These are phyloP conservation scores for Lentinula sp. DNA, from an alignment of 768 basidiomycete genomes.

Conservation along the genomic window DNA sequence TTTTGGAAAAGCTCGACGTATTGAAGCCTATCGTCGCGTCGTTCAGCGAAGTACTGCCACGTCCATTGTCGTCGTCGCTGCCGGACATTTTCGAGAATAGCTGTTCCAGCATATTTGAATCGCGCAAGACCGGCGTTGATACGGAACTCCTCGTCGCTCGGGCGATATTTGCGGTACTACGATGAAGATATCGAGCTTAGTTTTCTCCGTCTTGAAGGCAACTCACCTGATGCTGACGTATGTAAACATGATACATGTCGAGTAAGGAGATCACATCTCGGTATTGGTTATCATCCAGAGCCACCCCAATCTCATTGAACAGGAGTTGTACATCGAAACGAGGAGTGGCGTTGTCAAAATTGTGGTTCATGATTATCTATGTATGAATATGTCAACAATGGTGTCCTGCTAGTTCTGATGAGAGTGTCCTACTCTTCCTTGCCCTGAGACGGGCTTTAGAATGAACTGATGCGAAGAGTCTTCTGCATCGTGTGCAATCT, in stretches of 20 bases:
- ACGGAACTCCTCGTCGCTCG: slow-evolving; percentile 52
- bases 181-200: background rate
- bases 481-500: slow-evolving; percentile 43
- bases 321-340: slow-evolving; percentile 82
- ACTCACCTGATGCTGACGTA: slow-evolving; percentile 69
- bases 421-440: slow-evolving; percentile 65
- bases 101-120: slow-evolving; percentile 70
- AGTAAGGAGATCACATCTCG: slow-evolving; percentile 87
- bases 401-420: background rate
- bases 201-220: background rate
- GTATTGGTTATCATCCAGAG: slow-evolving; percentile 91
- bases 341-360: slow-evolving; percentile 65
- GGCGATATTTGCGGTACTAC: slow-evolving; percentile 82
- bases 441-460: slow-evolving; percentile 90
- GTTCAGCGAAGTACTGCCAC: slow-evolving; percentile 84
- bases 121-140: slow-evolving; percentile 61
- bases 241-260: slow-evolving; percentile 96
- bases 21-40: slow-evolving; percentile 78
- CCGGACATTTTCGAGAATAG: slow-evolving; percentile 77
- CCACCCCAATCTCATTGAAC: slow-evolving; percentile 91
- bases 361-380: slow-evolving; percentile 80
- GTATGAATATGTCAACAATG: background rate
- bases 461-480: slow-evolving; percentile 82
- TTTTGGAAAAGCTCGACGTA: slow-evolving; percentile 86
- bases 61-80: slow-evolving; percentile 84